A percentile compares a stretch with the other conserved stretches of the same genome.
Evolutionary conservation across 1,284 basidiomycete genomes (phyloP).

Genomic region (Pseudozyma tsukubaensis): DNA sequence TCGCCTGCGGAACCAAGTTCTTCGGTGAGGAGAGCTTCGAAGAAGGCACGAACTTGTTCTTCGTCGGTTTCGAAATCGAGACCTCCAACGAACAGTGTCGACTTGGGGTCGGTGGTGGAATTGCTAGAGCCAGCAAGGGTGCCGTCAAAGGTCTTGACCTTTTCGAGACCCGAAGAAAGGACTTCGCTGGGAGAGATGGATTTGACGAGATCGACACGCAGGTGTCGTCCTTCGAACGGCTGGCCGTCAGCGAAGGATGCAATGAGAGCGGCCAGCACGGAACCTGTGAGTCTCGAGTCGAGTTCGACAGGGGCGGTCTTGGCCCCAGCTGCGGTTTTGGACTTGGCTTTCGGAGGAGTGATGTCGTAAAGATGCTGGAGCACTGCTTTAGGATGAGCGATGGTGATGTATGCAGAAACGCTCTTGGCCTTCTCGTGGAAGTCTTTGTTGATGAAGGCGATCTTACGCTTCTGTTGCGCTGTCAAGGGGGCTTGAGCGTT

Average conservation of each 20-base stretch:
- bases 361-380: constrained; percentile 35
- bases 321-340: constrained; percentile 19
- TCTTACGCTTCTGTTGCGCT: constrained; percentile 87
- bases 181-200: constrained; percentile 57
- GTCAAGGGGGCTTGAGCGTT: constrained; percentile 75
- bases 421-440: constrained; percentile 60
- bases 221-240: constrained; percentile 76
- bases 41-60: constrained; percentile 86
- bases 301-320: constrained; percentile 13
- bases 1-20: constrained; percentile 76
- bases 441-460: constrained; percentile 92
- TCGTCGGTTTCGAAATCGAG: constrained; percentile 92
- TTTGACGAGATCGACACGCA: constrained; percentile 63
- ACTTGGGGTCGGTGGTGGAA: constrained; percentile 71
- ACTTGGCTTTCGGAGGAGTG: constrained; percentile 30
- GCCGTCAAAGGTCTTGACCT: constrained; percentile 53
- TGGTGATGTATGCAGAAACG: constrained; percentile 66
- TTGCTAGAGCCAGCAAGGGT: constrained; percentile 36
- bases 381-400: constrained; percentile 52
- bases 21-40: constrained; percentile 80
- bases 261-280: constrained; percentile 76
- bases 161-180: constrained; percentile 59
- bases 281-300: constrained; percentile 50
- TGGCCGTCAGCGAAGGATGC: constrained; percentile 79
- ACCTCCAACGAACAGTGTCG: constrained; percentile 89